A percentile compares a stretch with the other conserved stretches of the same genome.
These are phyloP conservation scores for Huntiella savannae DNA, from an alignment of 2,329 filamentous ascomycete species.

Conservation along the genomic window DNA sequence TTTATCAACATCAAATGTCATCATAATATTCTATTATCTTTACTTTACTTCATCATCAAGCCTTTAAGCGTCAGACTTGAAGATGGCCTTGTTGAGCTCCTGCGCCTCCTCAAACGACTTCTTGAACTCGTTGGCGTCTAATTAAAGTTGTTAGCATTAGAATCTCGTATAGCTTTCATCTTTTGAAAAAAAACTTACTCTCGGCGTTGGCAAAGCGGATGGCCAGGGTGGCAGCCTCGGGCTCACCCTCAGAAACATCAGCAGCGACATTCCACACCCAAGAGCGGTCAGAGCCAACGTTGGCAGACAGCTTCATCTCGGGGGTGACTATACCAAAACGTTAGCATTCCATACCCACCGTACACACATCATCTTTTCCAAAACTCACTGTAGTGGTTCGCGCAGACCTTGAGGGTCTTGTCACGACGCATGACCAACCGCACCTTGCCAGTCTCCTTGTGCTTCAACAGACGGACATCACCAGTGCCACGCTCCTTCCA, in stretches of 20 bases:
- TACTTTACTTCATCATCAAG: not conserved
- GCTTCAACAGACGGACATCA: conserved; percentile 89
- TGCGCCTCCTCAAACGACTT: conserved; percentile 93
- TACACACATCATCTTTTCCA: not conserved
- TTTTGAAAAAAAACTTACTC: conserved; percentile 39
- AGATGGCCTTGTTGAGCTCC: conserved; percentile 82
- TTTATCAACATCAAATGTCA: not conserved
- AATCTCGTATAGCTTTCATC: conserved; percentile 1
- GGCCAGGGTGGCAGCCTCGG: conserved; percentile 85
- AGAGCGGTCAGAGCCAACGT: conserved; percentile 92
- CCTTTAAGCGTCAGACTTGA: conserved; percentile 29
- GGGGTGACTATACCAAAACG: conserved; percentile 53
- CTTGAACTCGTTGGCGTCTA: conserved; percentile 94
- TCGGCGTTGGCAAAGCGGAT: conserved; percentile 97
- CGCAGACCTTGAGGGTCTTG: conserved; percentile 99
- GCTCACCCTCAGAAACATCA: conserved; percentile 94
- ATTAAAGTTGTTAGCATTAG: conserved; percentile 14
- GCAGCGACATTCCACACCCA: conserved; percentile 99
- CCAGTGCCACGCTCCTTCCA: conserved; percentile 99
- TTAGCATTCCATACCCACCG: not conserved
- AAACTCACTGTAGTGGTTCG: conserved; percentile 90
- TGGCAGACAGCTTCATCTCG: conserved; percentile 97
- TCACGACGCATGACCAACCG: conserved; percentile 95
- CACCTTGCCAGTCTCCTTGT: conserved; percentile 97
- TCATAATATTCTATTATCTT: not conserved